A percentile compares a stretch with the other conserved stretches of the same genome.
Conservation (phyloP, 805 yeast genomes). For the Zygoascus biomembranicola region DNA sequence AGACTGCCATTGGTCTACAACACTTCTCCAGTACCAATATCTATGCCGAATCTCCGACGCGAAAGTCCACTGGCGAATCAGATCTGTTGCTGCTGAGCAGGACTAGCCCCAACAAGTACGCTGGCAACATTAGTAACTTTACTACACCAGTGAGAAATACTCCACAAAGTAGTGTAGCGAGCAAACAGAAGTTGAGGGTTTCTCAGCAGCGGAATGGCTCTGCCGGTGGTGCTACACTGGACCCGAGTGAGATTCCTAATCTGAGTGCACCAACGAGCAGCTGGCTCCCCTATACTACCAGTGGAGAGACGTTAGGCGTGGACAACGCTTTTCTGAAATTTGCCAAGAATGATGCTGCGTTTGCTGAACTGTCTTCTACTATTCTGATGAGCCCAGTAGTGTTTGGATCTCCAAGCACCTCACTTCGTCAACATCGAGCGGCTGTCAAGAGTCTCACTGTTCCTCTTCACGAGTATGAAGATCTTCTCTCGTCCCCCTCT, state of each 20-base stretch:
- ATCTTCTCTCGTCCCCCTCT: conserved; percentile 19
- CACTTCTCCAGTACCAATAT: conserved; percentile 15
- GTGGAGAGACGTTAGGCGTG: neutral
- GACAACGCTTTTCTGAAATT: conserved; percentile 2
- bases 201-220: neutral
- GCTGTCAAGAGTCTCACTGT: conserved; percentile 19
- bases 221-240: conserved; percentile 2
- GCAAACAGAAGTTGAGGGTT: neutral
- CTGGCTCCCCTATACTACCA: conserved; percentile 6
- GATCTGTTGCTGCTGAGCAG: neutral
- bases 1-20: conserved; percentile 22
- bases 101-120: neutral
- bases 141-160: neutral
- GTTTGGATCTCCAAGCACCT: neutral
- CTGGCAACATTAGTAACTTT: neutral
- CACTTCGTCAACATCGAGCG: conserved; percentile 22
- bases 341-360: neutral
- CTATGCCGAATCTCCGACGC: conserved; percentile 11
- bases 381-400: neutral
- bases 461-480: conserved; percentile 30
- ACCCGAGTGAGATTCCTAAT: conserved; percentile 10
- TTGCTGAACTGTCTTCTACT: neutral
- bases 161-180: neutral
- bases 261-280: conserved; percentile 9
- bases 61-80: conserved; percentile 3